These are phyloP conservation scores for Paraphaeosphaeria sporulosa DNA, from an alignment of 2,329 filamentous ascomycete genomes.

Conservation along the genomic window DNA sequence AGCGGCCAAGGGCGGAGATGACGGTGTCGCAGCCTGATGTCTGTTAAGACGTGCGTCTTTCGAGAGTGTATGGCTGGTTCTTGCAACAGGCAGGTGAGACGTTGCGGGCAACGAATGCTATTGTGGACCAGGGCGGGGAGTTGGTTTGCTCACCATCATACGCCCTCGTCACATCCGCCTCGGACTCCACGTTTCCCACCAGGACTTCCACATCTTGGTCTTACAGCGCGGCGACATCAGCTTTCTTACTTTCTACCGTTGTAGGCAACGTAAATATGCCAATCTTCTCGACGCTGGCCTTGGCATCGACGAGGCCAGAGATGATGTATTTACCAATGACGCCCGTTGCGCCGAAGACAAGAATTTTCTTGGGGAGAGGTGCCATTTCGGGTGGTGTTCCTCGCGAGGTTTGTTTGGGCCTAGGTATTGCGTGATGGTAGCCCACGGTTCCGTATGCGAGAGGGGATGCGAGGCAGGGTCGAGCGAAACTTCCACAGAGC, in stretches of 20 bases:
- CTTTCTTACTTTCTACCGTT: slow-evolving; percentile 60
- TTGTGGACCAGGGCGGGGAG: neutral
- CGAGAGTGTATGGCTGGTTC: neutral
- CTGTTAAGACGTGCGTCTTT: neutral
- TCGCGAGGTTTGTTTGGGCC: too few species aligned
- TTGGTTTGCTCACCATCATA: slow-evolving; percentile 54
- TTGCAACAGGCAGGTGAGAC: neutral
- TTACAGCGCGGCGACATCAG: slow-evolving; percentile 58
- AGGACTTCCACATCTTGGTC: slow-evolving; percentile 61
- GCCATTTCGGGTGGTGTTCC: slow-evolving; percentile 2
- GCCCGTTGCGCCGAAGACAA: slow-evolving; percentile 63
- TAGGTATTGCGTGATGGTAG: slow-evolving; percentile 1
- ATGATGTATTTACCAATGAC: slow-evolving; percentile 62
- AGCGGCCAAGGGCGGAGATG: slow-evolving; percentile 69
- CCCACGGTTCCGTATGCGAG: neutral
- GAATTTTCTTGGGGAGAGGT: slow-evolving; percentile 51
- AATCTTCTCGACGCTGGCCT: slow-evolving; percentile 58
- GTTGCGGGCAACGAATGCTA: neutral
- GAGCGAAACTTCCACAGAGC: neutral
- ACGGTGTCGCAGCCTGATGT: slow-evolving; percentile 66
- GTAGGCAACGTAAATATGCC: slow-evolving; percentile 64
- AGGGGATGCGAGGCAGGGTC: neutral
- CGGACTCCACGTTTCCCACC: slow-evolving; percentile 62
- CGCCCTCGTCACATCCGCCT: slow-evolving; percentile 62
- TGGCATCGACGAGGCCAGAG: slow-evolving; percentile 56